A percentile compares a stretch with the other conserved stretches of the same genome.
Conservation (phyloP, 768 basidiomycete species). For the Kwoniella pini region DNA sequence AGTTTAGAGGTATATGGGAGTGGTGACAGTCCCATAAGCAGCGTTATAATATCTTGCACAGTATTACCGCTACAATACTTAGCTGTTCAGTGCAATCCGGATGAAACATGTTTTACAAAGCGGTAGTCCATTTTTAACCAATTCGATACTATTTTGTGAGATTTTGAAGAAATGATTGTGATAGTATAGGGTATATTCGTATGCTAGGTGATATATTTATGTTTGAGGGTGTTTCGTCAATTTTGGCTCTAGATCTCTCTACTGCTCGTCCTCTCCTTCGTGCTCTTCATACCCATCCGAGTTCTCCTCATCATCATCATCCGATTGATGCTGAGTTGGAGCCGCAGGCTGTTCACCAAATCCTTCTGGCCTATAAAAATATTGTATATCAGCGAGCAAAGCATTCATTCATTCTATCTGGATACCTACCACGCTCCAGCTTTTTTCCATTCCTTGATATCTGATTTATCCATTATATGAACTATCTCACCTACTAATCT, state of each 20-base stretch:
- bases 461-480: slow-evolving; percentile 28
- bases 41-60: too few species aligned
- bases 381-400: too few species aligned
- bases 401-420: not conserved
- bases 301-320: slow-evolving; percentile 51
- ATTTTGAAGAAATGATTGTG: too few species aligned
- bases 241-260: too few species aligned
- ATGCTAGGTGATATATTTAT: too few species aligned
- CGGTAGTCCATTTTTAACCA: too few species aligned
- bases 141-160: too few species aligned
- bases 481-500: slow-evolving; percentile 38
- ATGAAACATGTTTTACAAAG: too few species aligned
- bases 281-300: slow-evolving; percentile 10
- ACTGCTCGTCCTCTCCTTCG: too few species aligned
- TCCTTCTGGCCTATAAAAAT: slow-evolving; percentile 31
- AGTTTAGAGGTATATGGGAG: slow-evolving; percentile 23
- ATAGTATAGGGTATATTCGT: too few species aligned
- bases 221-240: not conserved
- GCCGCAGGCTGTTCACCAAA: slow-evolving; percentile 31
- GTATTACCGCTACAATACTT: too few species aligned
- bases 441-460: slow-evolving; percentile 44
- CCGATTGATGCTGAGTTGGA: slow-evolving; percentile 39
- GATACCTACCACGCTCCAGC: slow-evolving; percentile 40
- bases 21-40: slow-evolving; percentile 15
- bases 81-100: too few species aligned